A percentile compares a stretch with the other conserved stretches of the same genome.
phyloP scores from a whole-genome alignment of 2,329 filamentous ascomycete genomes.

The Penicillium sp. region DNA sequence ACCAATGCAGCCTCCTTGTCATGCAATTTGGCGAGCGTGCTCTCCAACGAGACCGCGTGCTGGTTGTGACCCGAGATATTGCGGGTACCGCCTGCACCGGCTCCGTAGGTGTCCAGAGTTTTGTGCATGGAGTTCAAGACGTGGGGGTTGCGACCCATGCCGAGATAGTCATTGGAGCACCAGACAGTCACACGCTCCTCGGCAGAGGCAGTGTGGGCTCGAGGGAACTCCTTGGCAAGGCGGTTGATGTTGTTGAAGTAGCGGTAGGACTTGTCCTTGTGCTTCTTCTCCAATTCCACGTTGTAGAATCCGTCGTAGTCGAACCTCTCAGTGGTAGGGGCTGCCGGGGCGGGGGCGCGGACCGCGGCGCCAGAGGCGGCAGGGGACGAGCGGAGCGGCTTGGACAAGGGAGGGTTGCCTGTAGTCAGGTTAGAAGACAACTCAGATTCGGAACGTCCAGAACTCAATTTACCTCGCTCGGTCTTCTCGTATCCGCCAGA shows the following conservation, averaged over 20 bases:
- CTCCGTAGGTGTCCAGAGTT: constrained; percentile 89
- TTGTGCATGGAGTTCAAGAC: constrained; percentile 92
- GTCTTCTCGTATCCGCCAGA: constrained; percentile 50
- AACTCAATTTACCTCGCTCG: constrained; percentile 44
- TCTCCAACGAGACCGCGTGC: constrained; percentile 83
- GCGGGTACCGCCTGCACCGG: constrained; percentile 88
- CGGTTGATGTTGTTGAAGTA: constrained; percentile 99
- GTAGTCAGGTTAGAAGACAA: constrained; percentile 14
- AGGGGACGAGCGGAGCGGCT: constrained; percentile 25
- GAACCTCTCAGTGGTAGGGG: constrained; percentile 60
- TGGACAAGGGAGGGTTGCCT: constrained; percentile 28
- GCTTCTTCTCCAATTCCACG: constrained; percentile 91
- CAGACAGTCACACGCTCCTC: constrained; percentile 92
- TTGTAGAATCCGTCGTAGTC: constrained; percentile 89
- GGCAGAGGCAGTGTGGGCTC: constrained; percentile 79
- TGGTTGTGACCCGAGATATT: constrained; percentile 98
- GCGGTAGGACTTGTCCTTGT: constrained; percentile 98
- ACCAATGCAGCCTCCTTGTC: constrained; percentile 88
- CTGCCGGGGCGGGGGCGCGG: constrained; percentile 47
- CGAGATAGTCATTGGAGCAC: constrained; percentile 99
- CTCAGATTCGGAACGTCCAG: background rate
- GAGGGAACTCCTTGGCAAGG: constrained; percentile 90
- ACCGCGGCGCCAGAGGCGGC: constrained; percentile 28
- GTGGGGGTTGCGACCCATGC: constrained; percentile 87
- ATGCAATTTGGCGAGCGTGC: constrained; percentile 78